Percentiles rank a stretch among this genome's conserved stretches.
These are phyloP conservation scores for Rickenella mellea DNA, from an alignment of 768 basidiomycete genomes.

Conservation along the genomic window DNA sequence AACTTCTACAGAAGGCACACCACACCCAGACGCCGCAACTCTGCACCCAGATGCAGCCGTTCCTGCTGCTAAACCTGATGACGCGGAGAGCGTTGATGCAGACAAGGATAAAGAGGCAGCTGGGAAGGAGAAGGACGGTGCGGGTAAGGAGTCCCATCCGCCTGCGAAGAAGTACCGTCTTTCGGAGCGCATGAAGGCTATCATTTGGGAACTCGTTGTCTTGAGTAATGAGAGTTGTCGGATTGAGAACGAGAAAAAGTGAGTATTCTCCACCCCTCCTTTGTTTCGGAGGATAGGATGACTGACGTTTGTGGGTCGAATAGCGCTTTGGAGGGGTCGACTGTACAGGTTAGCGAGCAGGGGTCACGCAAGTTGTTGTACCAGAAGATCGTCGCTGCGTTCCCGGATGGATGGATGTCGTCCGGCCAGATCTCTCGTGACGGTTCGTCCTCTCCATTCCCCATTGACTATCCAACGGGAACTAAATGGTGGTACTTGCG, in stretches of 20 bases:
- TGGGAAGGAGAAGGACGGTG: slow-evolving; percentile 10
- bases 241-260: slow-evolving; percentile 26
- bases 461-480: not conserved
- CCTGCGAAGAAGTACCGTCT: slow-evolving; percentile 71
- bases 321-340: slow-evolving; percentile 52
- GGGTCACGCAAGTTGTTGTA: slow-evolving; percentile 72
- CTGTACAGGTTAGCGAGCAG: slow-evolving; percentile 71
- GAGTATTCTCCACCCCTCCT: slow-evolving; percentile 5
- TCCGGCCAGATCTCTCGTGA: slow-evolving; percentile 83
- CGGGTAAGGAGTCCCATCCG: slow-evolving; percentile 35
- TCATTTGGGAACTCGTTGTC: slow-evolving; percentile 73
- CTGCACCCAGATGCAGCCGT: slow-evolving; percentile 10
- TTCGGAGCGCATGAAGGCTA: slow-evolving; percentile 71
- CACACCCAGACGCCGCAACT: slow-evolving; percentile 15
- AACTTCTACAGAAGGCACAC: slow-evolving; percentile 27
- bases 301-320: slow-evolving; percentile 9
- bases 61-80: slow-evolving; percentile 13
- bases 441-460: slow-evolving; percentile 36
- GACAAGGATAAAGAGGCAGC: slow-evolving; percentile 23
- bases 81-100: slow-evolving; percentile 13
- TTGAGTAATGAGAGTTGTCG: slow-evolving; percentile 79
- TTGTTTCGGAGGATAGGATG: not conserved
- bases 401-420: slow-evolving; percentile 78
- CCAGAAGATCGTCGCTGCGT: slow-evolving; percentile 77
- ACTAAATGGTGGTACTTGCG: not conserved